Percentiles rank a stretch among this genome's conserved stretches.
Evolutionary conservation across 306 rosid species (phyloP).

Genomic region (Lagenaria siceraria): DNA sequence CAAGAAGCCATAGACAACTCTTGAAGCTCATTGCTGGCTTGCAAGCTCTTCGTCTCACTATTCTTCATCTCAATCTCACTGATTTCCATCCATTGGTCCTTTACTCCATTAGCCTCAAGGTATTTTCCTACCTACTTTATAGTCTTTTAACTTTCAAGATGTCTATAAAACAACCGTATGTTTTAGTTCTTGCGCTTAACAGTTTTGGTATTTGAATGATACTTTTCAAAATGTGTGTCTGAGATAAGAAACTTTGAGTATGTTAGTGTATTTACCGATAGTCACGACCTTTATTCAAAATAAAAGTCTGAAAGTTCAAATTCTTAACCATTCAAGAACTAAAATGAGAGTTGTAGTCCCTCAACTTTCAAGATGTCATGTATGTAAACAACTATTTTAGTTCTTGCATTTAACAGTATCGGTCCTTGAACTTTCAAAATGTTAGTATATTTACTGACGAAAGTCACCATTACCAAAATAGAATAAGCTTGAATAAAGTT

Average conservation of each 20-base stretch:
- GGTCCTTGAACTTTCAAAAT: background rate
- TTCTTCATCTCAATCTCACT: constrained; percentile 80
- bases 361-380: too few relatives aligned
- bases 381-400: too few relatives aligned
- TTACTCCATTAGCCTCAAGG: constrained; percentile 84
- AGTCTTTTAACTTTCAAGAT: background rate
- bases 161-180: background rate
- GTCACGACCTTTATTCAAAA: too few relatives aligned
- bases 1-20: constrained; percentile 38
- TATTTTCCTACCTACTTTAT: constrained; percentile 7
- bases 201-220: too few relatives aligned
- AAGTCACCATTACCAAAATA: background rate
- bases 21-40: constrained; percentile 55
- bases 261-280: too few relatives aligned
- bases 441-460: background rate
- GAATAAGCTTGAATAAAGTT: background rate
- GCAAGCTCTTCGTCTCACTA: constrained; percentile 48
- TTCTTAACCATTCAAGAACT: too few relatives aligned
- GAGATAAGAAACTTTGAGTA: too few relatives aligned
- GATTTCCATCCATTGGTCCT: constrained; percentile 50
- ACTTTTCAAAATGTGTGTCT: too few relatives aligned
- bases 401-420: too few relatives aligned
- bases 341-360: too few relatives aligned
- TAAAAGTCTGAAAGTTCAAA: too few relatives aligned
- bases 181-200: too few relatives aligned